Base-by-base conservation (phyloP, 2,329 filamentous ascomycete species). In the Zymoseptoria pseudotritici region DNA sequence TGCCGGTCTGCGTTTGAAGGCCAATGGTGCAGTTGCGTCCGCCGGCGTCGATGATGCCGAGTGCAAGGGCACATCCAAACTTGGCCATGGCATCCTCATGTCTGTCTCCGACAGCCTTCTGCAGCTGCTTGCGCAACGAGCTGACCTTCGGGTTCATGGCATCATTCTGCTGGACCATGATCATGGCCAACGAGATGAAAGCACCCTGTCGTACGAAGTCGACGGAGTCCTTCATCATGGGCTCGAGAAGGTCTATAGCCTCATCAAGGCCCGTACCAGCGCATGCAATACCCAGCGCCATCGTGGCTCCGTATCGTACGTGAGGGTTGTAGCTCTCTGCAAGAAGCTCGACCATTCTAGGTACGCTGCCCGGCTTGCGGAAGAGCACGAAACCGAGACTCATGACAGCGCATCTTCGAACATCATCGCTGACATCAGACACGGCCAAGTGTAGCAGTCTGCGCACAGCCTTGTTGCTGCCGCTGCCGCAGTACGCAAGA, bases 41-140 rank as follows among this genome's bases (percentile, higher is more conserved):
- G 73, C 95, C 94, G 63, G 94, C 94, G 76, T 99, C 94, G 62
- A 99, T 96, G 74, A 99, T 97, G 70, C 94, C 94, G 19, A 99
- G 82, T 9, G 94, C 94, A 24, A 99, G 83, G 53, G 94, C 90
- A 67, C 91, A 93, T 69, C 94, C 94, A 66, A 99, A 99, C 76
- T 99, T 99, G 72, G 94, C 95, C 93, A 99, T 97, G 61, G 94
- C 94, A 79, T 99, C 94, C 75, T 99, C 94, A 69, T 99, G 94
- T 56, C 94, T 88, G 74, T 99, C 94, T 49, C 89, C 86, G 22
- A 97, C 86, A 59, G 97, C 91, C 82, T 96, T 97, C 79, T 91
- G 88, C 63, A 99, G 84, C 2, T 90, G 92, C 80, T 97, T 97
- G 69, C 94, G 88, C 66, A 97, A 92, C 1, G 87, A 84, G 21